Base-by-base conservation (phyloP, 2,329 filamentous ascomycete genomes). In the Davidsoniella virescens region DNA sequence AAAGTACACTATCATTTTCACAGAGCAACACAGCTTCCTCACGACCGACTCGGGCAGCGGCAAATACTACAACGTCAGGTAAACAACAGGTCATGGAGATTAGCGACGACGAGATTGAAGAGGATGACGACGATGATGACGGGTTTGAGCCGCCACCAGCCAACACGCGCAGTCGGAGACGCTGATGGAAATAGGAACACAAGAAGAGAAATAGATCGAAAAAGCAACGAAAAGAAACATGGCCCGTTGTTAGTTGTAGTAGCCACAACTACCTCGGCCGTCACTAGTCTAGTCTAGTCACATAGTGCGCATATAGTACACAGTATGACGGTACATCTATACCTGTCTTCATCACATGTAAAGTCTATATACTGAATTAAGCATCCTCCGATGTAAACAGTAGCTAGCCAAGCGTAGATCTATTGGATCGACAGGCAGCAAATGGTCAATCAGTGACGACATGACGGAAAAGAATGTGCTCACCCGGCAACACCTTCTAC, bases 51-150 rank as follows among this genome's bases (percentile, higher is more conserved):
- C 20, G 40, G 7, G 44, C 41, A 16, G n/a, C 18, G 18, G 25
- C 41, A 17, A 38, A 12, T 16, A 29, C 44, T 12, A 29, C 45
- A 54, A 62, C 65, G 2, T 61, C 63, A 6, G 65, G 67, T 26
- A 68, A 72, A 54, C 62, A 69, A 33, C 66, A 70, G 37, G 66
- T 68, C n/a, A 58, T 75, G 14, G 75, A 80, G 58, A 72, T 80
- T 49, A 81, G 77, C 54, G 76, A 80, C 52, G 78, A 82, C 58
- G 77, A 80, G 60, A 78, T 82, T 42, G 76, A 72, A 0, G 75
- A 78, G 51, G 75, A 72, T 0, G 74, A 78, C 50, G 74, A 78
- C 39, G 73, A 78, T 60, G 26, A 33, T 9, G 26, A 33, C 26
- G 64, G 69, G 0, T 81, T 82, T 60, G 75, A 80, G 60, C 66